These are phyloP conservation scores for Marsdenia floribunda DNA, from an alignment of 257 asterid genomes.

Conservation along the genomic window DNA sequence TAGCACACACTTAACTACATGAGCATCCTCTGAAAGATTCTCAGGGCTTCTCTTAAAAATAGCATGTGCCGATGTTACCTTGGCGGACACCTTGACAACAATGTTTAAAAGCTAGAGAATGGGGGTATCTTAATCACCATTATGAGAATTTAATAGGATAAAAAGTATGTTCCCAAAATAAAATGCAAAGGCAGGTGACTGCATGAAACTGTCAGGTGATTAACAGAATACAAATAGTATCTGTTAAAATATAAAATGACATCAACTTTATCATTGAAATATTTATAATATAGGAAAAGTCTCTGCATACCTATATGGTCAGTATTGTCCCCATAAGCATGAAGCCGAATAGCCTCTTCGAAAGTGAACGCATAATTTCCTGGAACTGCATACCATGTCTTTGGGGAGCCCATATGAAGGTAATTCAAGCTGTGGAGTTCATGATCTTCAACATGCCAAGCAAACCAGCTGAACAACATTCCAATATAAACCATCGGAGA, in stretches of 20 bases:
- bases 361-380: conserved; percentile 79
- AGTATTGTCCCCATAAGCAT: conserved; percentile 63
- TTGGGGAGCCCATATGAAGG: conserved; percentile 91
- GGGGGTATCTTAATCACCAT: neutral
- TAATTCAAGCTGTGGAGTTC: conserved; percentile 98
- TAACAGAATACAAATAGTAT: neutral
- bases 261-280: neutral
- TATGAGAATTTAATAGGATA: neutral
- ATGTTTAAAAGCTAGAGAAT: neutral
- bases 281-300: conserved; percentile 1
- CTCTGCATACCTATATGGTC: conserved; percentile 63
- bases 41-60: too few species aligned
- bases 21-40: too few species aligned
- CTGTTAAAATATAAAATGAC: neutral
- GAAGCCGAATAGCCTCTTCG: conserved; percentile 76
- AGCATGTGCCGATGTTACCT: too few species aligned
- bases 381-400: conserved; percentile 98
- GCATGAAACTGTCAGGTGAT: neutral
- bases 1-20: too few species aligned
- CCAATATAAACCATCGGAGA: conserved; percentile 98
- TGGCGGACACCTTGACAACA: neutral
- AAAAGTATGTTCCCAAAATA: neutral
- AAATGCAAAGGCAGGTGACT: neutral
- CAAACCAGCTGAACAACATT: conserved; percentile 99
- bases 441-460: conserved; percentile 99